Evolutionary conservation across 176 grass and related monocot genomes (phyloP).

Genomic region (Oryza punctata): DNA sequence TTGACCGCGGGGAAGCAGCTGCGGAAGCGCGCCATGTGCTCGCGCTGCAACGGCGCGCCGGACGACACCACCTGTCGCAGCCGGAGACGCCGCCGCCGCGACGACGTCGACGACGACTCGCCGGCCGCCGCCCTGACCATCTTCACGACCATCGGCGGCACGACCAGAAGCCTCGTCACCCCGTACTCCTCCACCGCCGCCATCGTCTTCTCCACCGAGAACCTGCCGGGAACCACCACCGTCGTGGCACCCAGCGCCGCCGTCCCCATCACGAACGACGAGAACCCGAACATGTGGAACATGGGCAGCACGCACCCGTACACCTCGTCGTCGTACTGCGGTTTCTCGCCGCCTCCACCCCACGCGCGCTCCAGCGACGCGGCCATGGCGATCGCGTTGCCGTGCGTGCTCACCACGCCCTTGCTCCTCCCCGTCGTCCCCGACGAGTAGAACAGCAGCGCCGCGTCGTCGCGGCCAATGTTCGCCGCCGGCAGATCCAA

Average conservation of each 20-base stretch:
- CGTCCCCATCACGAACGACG: conserved; percentile 44
- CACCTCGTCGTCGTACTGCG: neutral
- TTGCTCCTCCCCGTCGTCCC: conserved; percentile 73
- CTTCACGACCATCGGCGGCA: conserved; percentile 52
- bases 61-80: conserved; percentile 50
- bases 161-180: conserved; percentile 46
- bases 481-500: neutral
- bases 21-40: conserved; percentile 48
- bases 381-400: conserved; percentile 40
- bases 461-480: conserved; percentile 6
- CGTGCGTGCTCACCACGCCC: conserved; percentile 54
- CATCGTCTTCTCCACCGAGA: conserved; percentile 29
- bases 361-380: conserved; percentile 26
- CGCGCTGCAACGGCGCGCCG: conserved; percentile 41
- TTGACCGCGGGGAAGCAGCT: conserved; percentile 30
- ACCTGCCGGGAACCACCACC: conserved; percentile 38
- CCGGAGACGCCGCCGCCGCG: conserved; percentile 25
- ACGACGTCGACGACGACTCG: neutral
- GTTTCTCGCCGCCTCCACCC: neutral
- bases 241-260: conserved; percentile 36
- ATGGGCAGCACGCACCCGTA: conserved; percentile 56
- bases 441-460: conserved; percentile 56
- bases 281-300: conserved; percentile 66
- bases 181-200: conserved; percentile 25
- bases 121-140: conserved; percentile 26